Base-by-base conservation (phyloP, 495 filamentous ascomycete genomes). In the Staphylotrichum tortipilum region DNA sequence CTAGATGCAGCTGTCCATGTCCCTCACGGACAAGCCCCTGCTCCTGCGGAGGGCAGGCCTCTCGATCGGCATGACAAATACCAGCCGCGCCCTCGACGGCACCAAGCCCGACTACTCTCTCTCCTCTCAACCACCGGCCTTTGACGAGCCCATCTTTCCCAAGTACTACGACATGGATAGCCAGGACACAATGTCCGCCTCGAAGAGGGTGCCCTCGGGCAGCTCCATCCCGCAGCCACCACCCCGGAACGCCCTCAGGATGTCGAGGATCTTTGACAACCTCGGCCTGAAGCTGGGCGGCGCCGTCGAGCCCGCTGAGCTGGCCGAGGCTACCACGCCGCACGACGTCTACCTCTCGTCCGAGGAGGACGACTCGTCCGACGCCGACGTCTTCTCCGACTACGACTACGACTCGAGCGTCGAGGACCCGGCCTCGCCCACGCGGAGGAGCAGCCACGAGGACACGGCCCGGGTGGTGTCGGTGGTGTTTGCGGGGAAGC, bases 321-420 rank as follows among this genome's bases (percentile, higher is more conserved):
- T 68, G 54, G 50, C 49, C 30, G 53, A 56, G 45, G 53, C 54
- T 46, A 62, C 57, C 9, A 58, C 64, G n/a, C 67, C 71, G 3
- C 69, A 73, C 52, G 67, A 72, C 43, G 52, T 70, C 42, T 76
- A 76, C 55, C 70, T 76, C 17, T 76, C 73, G 8, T 75, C 72
- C 5, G 73, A 76, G 43, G 73, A 76, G 53, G 71, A 74, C 38
- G 73, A 65, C 37, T 76, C 73, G 14, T 75, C 73, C 0, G 68
- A 71, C 23, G 68, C 73, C 21, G 72, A 74, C 53, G 72, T 74
- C 57, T 72, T 71, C 39, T 76, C 72, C 42, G 73, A 75, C 53
- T 71, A 69, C 55, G 71, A 63, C 55, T 74, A 63, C 59, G 72
- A 75, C 44, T 71, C 70, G 44, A 65, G 56, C 37, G 61, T 58